Base-by-base conservation (phyloP, 148 eudicot species). In the Oxyria digyna region DNA sequence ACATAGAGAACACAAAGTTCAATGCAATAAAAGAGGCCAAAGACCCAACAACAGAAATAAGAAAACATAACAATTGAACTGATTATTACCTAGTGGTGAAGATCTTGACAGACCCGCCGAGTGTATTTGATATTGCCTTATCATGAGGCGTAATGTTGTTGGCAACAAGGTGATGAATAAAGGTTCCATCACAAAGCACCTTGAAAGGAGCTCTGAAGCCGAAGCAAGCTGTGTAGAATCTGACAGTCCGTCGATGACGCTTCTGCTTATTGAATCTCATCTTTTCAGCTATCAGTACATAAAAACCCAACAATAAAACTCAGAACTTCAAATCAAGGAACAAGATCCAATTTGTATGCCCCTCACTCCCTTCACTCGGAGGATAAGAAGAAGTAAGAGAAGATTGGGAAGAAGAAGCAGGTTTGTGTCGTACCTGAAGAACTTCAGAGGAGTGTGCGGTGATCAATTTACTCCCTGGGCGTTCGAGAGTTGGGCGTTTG, bases 141-240 rank as follows among this genome's bases (percentile, higher is more conserved):
- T 93, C 83, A 66, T 81, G 85, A 4, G 97, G 88, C 14, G 79
- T 62, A 27, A 90, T 81, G 17, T 62, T 24, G 67, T 90, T 83
- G 9, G 74, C 62, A 45, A 81, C 74, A 76, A 87, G 86, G 69
- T 94, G 97, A 70, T 90, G 86, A 24, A 94, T 71, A 71, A 93
- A 89, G 48, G 96, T 94, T 6, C 98, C 97, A 67, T 90, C 96
- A 75, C 97, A 94, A 1, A 94, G 80, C 21, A 94, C 83, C 82
- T 94, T 94, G 76, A 74, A 94, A 37, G 98, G 98, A 59, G 83
- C 89, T 59, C 97, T 73, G 59, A 94, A 94, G 0, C 97, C 97
- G 65, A 74, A 86, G 67, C 97, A 88, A 68, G 98, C 83, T 50
- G 85, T 85, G 79, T 78, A 88, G 62, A 88, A 85, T 57, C 84